Base-by-base conservation (phyloP, 139 green algal genomes). In the Ulvella scutata region DNA sequence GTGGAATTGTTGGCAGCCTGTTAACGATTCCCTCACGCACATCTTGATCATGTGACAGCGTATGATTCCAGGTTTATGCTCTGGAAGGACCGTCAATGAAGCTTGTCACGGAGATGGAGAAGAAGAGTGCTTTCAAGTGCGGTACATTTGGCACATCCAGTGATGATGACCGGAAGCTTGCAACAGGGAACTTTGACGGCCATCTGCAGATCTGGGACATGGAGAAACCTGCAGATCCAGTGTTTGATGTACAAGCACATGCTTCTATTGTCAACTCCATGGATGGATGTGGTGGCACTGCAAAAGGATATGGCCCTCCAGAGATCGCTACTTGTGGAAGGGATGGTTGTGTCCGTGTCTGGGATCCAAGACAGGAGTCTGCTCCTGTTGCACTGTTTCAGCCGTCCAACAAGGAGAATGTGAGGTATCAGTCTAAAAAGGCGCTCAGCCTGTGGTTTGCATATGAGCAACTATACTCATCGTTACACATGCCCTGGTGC, bases 261-360 rank as follows among this genome's bases (percentile, higher is more conserved):
- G 81, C 79, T 0, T 87, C 82, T 7, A 90, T 94, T 21, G 79
- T 97, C 3, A 95, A 96, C 44, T 78, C 72, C 2, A 84, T 96
- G 13, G 92, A 97, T 44, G 90, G 88, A 3, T 88, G 78, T 72
- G 92, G 91, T 6, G 88, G 91, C 3, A 81, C 85, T 77, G 79
- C 79, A 3, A 81, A 79, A 26, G 88, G 86, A 1, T 89, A 86
- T 74, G 90, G 90, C 2, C 82, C 89, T 0, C 90, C 89, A 4
- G 90, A 95, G 77, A 73, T 97, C 3, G 91, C 81, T 0, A 96
- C 90, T 2, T 87, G 89, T 36, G 90, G 91, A 2, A 74, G 86
- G 10, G 92, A 96, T 76, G 92, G 92, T 23, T 88, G 84, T 21
- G 90, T 96, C 40, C 82, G 90, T 0, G 89, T 96, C 67, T 97